These are phyloP conservation scores for Trametes cingulata DNA, from an alignment of 768 basidiomycete genomes.

Conservation along the genomic window DNA sequence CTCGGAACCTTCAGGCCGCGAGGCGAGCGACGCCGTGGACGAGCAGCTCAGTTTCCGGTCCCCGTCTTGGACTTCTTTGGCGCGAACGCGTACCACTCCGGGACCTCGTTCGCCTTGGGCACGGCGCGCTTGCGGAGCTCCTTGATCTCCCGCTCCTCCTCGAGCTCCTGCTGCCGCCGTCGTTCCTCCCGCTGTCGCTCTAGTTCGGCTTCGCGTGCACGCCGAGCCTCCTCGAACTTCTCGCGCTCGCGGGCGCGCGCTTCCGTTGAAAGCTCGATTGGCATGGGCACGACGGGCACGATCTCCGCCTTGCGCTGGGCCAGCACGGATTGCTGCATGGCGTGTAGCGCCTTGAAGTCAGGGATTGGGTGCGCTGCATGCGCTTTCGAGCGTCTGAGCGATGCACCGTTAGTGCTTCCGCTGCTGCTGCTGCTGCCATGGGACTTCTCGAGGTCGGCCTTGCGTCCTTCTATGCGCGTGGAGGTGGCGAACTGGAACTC, in stretches of 20 bases:
- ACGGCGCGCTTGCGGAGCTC: conserved; percentile 64
- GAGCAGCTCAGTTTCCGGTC: conserved; percentile 15
- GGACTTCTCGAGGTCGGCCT: conserved; percentile 36
- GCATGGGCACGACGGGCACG: conserved; percentile 48
- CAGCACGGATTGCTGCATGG: conserved; percentile 41
- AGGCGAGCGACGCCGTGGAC: neutral
- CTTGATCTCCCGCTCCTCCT: conserved; percentile 60
- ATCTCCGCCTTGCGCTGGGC: conserved; percentile 48
- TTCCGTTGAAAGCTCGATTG: conserved; percentile 54
- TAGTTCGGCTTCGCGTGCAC: conserved; percentile 56
- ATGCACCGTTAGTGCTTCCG: neutral
- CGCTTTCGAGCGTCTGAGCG: conserved; percentile 21
- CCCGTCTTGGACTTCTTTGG: conserved; percentile 50
- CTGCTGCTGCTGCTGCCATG: conserved; percentile 7
- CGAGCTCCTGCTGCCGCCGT: conserved; percentile 47
- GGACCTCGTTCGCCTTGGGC: conserved; percentile 69
- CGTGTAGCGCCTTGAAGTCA: conserved; percentile 57
- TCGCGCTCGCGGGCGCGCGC: conserved; percentile 60
- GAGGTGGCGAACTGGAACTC: conserved; percentile 58
- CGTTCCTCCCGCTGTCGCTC: conserved; percentile 48
- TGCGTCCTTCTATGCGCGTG: conserved; percentile 49
- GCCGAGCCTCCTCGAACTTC: conserved; percentile 59
- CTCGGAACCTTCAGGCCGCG: conserved; percentile 2
- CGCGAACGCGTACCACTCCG: conserved; percentile 74
- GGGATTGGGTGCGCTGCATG: conserved; percentile 41